These are phyloP conservation scores for Fusarium sterilihyphosum DNA, from an alignment of 2,329 filamentous ascomycete genomes.

Conservation along the genomic window DNA sequence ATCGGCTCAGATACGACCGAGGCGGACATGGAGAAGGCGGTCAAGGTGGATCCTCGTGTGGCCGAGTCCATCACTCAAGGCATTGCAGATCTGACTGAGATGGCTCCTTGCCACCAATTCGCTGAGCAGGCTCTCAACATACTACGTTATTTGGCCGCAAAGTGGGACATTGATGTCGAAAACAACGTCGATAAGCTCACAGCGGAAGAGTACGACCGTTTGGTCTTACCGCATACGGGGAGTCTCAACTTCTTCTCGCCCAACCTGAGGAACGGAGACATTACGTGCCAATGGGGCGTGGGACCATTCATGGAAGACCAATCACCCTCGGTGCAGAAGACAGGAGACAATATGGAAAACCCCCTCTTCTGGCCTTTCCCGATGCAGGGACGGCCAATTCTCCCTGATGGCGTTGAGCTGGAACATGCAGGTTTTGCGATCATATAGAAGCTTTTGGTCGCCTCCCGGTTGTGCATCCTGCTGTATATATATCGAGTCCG, in stretches of 20 bases:
- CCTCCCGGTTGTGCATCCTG: neutral
- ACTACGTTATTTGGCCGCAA: constrained; percentile 64
- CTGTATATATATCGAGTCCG: neutral
- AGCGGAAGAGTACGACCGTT: constrained; percentile 51
- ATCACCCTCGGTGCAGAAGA: constrained; percentile 31
- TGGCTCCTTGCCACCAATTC: constrained; percentile 70
- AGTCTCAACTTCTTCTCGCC: constrained; percentile 69
- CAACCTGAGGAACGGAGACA: constrained; percentile 59
- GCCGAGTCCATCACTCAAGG: constrained; percentile 61
- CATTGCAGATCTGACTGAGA: constrained; percentile 67
- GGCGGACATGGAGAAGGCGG: constrained; percentile 47
- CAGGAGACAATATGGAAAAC: constrained; percentile 57
- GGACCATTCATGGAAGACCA: constrained; percentile 24
- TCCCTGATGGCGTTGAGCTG: constrained; percentile 58
- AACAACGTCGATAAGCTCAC: constrained; percentile 48
- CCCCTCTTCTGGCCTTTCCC: constrained; percentile 71
- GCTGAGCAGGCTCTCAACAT: constrained; percentile 70
- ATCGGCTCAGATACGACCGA: constrained; percentile 33
- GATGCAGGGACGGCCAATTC: constrained; percentile 66
- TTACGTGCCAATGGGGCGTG: constrained; percentile 58
- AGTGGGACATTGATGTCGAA: constrained; percentile 67
- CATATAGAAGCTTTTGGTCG: neutral
- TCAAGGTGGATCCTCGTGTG: constrained; percentile 52
- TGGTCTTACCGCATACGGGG: constrained; percentile 58
- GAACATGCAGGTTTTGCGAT: constrained; percentile 63